Base-by-base conservation (phyloP, 352 stramenopile species). In the Blastocystis sp. region DNA sequence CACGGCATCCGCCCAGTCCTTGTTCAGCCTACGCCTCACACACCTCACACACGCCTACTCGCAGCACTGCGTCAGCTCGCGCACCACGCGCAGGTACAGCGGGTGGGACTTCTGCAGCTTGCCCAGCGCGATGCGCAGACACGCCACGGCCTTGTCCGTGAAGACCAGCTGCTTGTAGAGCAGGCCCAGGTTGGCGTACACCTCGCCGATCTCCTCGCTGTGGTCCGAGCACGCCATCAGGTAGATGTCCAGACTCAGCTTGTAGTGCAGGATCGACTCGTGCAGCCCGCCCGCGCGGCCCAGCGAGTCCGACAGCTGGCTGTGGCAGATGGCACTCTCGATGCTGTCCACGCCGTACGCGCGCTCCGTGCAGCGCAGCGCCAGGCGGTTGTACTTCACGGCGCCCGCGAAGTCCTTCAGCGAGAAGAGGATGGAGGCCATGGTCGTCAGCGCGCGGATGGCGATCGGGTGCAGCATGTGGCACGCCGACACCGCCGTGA, bases 191-290 rank as follows among this genome's bases (percentile, higher is more conserved):
- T 52, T 62, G 23, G 70, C 70, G 59, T 81, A 81, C 4, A 81
- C 70, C 28, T 81, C 70, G 7, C 70, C 70, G 45, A 81, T 81
- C 48, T 81, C 70, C 70, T 81, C 70, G 9, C 38, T 62, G n/a
- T 60, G 43, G 48, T 81, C 70, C 34, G 45, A 43, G 45, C 70
- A 81, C 52, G 53, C 70, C 70, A 81, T 81, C 70, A 81, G 38
- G 59, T 87, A 87, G 65, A 87, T 76, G 43, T 87, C 77, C 3
- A 87, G 56, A 17, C 28, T 28, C 11, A 59, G 48, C 62, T 76
- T 74, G 2, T 14, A 79, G 41, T 87, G 77, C 62, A 87, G 60
- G 4, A 87, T 78, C n/a, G 77, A 74, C 43, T 87, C 77, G 17
- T 77, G 14, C 7, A 79, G 40, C 23, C 56, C 62, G 3, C 77